Evolutionary conservation across 345 rosid species (phyloP).

Genomic region (Diplotaxis tenuifolia): DNA sequence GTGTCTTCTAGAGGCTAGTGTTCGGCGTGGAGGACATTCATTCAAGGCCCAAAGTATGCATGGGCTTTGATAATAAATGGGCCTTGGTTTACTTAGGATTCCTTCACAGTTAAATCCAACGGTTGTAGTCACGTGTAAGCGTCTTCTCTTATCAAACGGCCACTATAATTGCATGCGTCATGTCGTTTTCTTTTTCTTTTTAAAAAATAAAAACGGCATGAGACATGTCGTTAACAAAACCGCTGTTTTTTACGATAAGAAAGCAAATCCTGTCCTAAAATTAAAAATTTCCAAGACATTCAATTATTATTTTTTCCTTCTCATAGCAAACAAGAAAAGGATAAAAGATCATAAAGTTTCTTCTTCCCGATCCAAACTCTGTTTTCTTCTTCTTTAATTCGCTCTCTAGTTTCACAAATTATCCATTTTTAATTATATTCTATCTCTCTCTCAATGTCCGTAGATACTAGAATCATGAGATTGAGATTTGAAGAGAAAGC

Average conservation of each 20-base stretch:
- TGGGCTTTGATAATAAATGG: conserved; percentile 1
- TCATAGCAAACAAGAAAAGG: conserved; percentile 29
- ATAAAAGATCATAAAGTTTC: not conserved
- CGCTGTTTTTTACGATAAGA: conserved; percentile 19
- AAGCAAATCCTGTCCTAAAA: not conserved
- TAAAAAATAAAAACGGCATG: no score
- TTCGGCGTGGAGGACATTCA: not conserved
- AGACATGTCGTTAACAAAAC: conserved; percentile 9
- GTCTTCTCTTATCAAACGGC: conserved; percentile 22
- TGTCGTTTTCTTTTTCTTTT: conserved; percentile 6
- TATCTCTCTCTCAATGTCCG: conserved; percentile 20
- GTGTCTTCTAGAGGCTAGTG: conserved; percentile 19
- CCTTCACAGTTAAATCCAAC: conserved; percentile 34
- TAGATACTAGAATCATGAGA: conserved; percentile 41
- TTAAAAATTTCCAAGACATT: no score
- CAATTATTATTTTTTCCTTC: conserved; percentile 23
- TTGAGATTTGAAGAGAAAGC: conserved; percentile 37
- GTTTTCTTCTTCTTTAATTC: not conserved
- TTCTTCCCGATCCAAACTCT: conserved; percentile 2
- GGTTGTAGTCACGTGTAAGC: conserved; percentile 37
- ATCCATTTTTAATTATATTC: not conserved
- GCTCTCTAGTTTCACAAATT: conserved; percentile 23
- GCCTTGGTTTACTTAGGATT: conserved; percentile 30
- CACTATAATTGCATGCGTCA: conserved; percentile 26
- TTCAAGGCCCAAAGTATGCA: not conserved